Evolutionary conservation across 805 yeast species (phyloP), one percentile per base, ranked within the genome.

Genomic region (Saccharomycopsis amapae): DNA sequence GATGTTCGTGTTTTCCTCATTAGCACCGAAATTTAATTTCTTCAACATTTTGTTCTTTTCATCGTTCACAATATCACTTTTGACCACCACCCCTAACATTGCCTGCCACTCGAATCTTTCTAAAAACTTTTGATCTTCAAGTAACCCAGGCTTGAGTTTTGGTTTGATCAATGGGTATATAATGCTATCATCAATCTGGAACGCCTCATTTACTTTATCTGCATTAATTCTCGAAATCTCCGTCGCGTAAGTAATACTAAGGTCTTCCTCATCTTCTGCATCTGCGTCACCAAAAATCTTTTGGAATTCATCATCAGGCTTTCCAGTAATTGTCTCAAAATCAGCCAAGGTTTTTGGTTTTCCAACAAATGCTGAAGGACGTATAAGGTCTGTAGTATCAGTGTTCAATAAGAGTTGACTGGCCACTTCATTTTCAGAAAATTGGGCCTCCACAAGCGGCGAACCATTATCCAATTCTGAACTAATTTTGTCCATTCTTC

Each of bases 21-120:
- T 23, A 6, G 35, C 23, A 5, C 48, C 41, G 17, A 44, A 38
- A 30, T 46, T 49, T 15, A 47, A 32, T 23, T 40, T 46, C 30
- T 41, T 41, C 44, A 76, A 78, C 45, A 85, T 71, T 62, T 81
- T 81, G 3, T 85, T 81, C 63, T 90, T 93, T 58, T 93, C 98
- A 10, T 90, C 81, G 30, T 82, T 76, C 18, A 93, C 88, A 44
- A 93, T 95, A 62, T 93, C 97, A 55, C 98, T 97, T 2, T 94
- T 90, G 30, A 93, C 73, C 3, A 93, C 97, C 2, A 88, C 75
- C 9, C 85, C 75, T 40, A 93, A 70, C 95, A 93, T 87, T 0
- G 90, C 76, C 63, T 93, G 97, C 98, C 98, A 93, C 63, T 88
- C 96, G 10, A 89, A 67, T 40, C 97, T 72, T 58, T 88, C 97